These are phyloP conservation scores for Trichoderma afroharzianum DNA, from an alignment of 2,329 filamentous ascomycete species.

Conservation along the genomic window DNA sequence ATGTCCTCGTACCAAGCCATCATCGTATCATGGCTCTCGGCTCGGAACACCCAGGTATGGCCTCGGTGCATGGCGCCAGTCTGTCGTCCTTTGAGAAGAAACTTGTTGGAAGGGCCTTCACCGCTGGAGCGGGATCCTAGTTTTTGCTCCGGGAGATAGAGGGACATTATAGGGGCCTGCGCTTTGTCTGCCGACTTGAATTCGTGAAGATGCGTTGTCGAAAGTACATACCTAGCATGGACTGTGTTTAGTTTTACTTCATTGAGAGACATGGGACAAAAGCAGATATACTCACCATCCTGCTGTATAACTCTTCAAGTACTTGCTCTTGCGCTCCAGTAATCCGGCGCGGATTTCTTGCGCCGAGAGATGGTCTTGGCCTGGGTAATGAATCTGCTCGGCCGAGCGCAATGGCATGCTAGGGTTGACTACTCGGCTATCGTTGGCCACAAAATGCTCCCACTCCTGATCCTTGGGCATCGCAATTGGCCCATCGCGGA, in stretches of 20 bases:
- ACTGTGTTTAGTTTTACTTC: not conserved
- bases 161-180: slow-evolving; percentile 90
- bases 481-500: slow-evolving; percentile 79
- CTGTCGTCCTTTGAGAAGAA: slow-evolving; percentile 94
- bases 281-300: slow-evolving; percentile 65
- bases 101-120: slow-evolving; percentile 88
- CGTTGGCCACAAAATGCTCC: slow-evolving; percentile 73
- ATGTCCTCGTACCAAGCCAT: slow-evolving; percentile 95
- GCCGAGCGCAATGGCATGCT: slow-evolving; percentile 71
- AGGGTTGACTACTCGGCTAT: slow-evolving; percentile 85
- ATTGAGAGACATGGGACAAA: not conserved
- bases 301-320: slow-evolving; percentile 93
- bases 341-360: slow-evolving; percentile 85
- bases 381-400: slow-evolving; percentile 86
- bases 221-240: slow-evolving; percentile 76
- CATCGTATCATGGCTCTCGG: slow-evolving; percentile 85
- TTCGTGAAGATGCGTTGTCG: slow-evolving; percentile 94
- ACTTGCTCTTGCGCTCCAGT: slow-evolving; percentile 97
- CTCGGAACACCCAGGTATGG: slow-evolving; percentile 69
- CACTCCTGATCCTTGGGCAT: slow-evolving; percentile 95
- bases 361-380: slow-evolving; percentile 77
- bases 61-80: slow-evolving; percentile 87
- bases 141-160: slow-evolving; percentile 93
- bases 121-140: slow-evolving; percentile 84
- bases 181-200: slow-evolving; percentile 97